Evolutionary conservation across 371 early-diverging fungal genomes (phyloP), one percentile per base, ranked within the genome.

Genomic region (Zopfochytrium polystomum): DNA sequence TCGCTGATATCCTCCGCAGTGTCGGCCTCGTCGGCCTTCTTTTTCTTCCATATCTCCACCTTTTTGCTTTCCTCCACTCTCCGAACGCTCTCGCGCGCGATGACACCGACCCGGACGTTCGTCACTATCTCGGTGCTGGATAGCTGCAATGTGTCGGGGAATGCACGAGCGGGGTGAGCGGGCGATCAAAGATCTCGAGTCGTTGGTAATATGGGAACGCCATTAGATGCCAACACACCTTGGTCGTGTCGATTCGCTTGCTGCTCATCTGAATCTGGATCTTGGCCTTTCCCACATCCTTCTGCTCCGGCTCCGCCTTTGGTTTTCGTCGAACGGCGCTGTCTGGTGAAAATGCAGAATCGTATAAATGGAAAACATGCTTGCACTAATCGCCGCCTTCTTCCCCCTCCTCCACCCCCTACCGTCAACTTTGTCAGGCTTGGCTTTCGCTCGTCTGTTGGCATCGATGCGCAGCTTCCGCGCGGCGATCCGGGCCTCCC

Each of bases 101-200:
- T 67, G 23, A 77, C 56, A 13, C 73, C 64, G 1, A 75, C 77
- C 2, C 71, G 65, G 45, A 79, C 67, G 58, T 69, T 73, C 11
- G 80, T 74, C 11, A 75, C 75, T 15, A 72, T 58, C 25, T 79
- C 80, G 31, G 67, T 72, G n/a, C 70, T 69, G 20, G 64, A 50
- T 9, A 52, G 61, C 76, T 78, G 34, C 6, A 26, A 7, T 26
- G 22, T 50, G 23, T 20, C 7, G 33, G 26, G 15, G 20, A 55
- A n/a, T 38, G 15, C 43, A 6, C 23, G 31, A 52, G 33, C 20
- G 33, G 22, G 30, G 22, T 11, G 13, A 15, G 22, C 18, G 1
- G 15, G 31, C 18, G 27, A n/a, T 13, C 11, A 13, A 13, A 27
- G 9, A 18, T 27, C 1, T 52, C 18, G 23, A 52, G 29, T 11